Percentiles rank a stretch among this genome's conserved stretches.
Conservation (phyloP, 2,329 filamentous ascomycete species). For the Ophiostoma ips region DNA sequence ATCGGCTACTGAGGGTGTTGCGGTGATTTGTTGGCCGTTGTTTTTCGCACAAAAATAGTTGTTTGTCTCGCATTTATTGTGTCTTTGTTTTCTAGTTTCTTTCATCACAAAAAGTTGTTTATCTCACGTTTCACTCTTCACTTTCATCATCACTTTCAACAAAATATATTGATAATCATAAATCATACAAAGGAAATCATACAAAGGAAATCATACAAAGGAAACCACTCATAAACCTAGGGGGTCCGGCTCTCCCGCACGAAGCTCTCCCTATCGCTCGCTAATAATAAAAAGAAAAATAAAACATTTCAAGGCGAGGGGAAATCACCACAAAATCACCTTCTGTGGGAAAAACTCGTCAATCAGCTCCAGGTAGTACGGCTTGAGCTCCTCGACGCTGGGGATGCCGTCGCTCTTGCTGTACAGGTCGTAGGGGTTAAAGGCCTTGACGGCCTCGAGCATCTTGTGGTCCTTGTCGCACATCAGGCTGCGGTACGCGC, state of each 20-base stretch:
- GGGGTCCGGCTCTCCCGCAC: background rate
- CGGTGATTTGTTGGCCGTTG: background rate
- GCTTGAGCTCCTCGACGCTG: conserved; percentile 63
- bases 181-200: too few relatives aligned
- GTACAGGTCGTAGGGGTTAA: conserved; percentile 87
- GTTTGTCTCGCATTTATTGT: too few relatives aligned
- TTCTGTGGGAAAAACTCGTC: conserved; percentile 59
- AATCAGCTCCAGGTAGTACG: conserved; percentile 61
- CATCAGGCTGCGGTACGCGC: conserved; percentile 74
- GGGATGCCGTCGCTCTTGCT: conserved; percentile 80
- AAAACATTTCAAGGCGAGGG: too few relatives aligned
- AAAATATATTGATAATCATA: too few relatives aligned
- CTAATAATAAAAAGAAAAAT: too few relatives aligned
- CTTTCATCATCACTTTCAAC: background rate
- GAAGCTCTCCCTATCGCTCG: background rate
- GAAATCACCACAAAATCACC: conserved; percentile 50
- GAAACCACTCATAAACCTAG: background rate
- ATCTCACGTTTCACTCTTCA: background rate
- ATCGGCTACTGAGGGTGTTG: conserved; percentile 1
- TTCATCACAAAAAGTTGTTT: too few relatives aligned
- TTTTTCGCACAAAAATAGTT: too few relatives aligned
- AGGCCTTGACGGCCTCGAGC: conserved; percentile 67
- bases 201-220: too few relatives aligned
- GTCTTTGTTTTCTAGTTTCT: background rate
- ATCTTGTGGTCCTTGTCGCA: conserved; percentile 66